These are phyloP conservation scores for Cyphellophora europaea DNA, from an alignment of 2,329 filamentous ascomycete genomes.

Conservation along the genomic window DNA sequence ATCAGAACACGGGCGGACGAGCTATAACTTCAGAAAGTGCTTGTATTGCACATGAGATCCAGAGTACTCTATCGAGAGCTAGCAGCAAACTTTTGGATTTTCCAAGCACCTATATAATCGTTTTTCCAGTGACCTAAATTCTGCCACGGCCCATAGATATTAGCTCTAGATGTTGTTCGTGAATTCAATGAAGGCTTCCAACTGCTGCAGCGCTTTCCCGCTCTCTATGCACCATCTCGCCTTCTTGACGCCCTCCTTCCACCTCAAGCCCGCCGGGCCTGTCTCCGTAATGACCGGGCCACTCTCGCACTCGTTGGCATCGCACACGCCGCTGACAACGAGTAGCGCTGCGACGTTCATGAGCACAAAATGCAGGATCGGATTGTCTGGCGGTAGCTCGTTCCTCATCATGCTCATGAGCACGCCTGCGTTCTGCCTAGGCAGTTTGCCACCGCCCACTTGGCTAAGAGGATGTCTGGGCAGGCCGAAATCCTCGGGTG, in stretches of 20 bases:
- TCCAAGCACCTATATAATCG: not conserved
- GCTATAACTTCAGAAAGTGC: too few relatives aligned
- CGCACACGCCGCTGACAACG: slow-evolving; percentile 77
- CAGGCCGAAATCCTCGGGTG: slow-evolving; percentile 82
- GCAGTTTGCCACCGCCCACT: slow-evolving; percentile 78
- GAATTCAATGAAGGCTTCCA: slow-evolving; percentile 73
- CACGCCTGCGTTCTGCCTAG: slow-evolving; percentile 78
- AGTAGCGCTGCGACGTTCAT: slow-evolving; percentile 88
- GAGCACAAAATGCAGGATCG: slow-evolving; percentile 85
- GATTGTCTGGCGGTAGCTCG: slow-evolving; percentile 64
- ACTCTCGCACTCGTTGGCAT: slow-evolving; percentile 73
- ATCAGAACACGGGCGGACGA: too few relatives aligned
- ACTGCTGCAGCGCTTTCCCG: slow-evolving; percentile 74
- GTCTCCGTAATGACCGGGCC: slow-evolving; percentile 71
- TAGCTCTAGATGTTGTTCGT: too few relatives aligned
- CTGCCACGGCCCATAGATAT: too few relatives aligned
- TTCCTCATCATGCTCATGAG: slow-evolving; percentile 67
- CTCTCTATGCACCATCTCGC: slow-evolving; percentile 83
- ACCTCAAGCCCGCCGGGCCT: slow-evolving; percentile 76
- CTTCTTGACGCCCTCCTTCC: slow-evolving; percentile 88
- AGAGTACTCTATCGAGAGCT: too few relatives aligned
- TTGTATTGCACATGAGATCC: too few relatives aligned
- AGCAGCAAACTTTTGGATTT: not conserved
- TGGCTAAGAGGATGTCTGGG: slow-evolving; percentile 61
- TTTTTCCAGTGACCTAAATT: too few relatives aligned